A percentile compares a stretch with the other conserved stretches of the same genome.
These are phyloP conservation scores for Pinus tabuliformis DNA, from an alignment of 75 land plant species.

Conservation along the genomic window DNA sequence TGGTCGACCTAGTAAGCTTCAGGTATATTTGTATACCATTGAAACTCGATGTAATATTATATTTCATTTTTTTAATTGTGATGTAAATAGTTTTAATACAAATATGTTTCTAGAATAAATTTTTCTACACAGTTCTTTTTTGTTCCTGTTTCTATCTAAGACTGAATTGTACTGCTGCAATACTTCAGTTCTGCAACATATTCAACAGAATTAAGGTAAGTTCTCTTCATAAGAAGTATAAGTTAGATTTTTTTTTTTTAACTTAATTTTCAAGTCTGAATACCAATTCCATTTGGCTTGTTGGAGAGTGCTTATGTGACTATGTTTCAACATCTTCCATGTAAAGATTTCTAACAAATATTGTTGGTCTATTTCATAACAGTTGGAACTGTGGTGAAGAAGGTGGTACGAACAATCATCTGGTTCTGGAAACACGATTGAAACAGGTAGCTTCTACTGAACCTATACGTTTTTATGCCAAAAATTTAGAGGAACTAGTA, in stretches of 20 bases:
- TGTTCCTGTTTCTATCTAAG: not conserved
- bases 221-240: not conserved
- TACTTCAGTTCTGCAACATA: not conserved
- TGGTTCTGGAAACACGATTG: slow-evolving; percentile 75
- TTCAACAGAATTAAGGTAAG: slow-evolving; percentile 10
- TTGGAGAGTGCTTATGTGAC: not conserved
- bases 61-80: not conserved
- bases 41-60: not conserved
- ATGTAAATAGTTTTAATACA: not conserved
- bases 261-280: not conserved
- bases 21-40: slow-evolving; percentile 30
- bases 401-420: slow-evolving; percentile 56
- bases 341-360: not conserved
- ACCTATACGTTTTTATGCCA: not conserved
- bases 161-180: not conserved
- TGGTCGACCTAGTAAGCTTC: slow-evolving; percentile 93
- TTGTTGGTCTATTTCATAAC: slow-evolving; percentile 11
- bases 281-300: not conserved
- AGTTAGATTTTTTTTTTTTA: not conserved
- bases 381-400: slow-evolving; percentile 99
- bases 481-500: not conserved
- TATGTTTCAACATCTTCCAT: not conserved
- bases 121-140: not conserved
- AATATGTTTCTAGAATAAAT: slow-evolving; percentile 3
- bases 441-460: slow-evolving; percentile 39